These are phyloP conservation scores for Phyllostachys edulis DNA, from an alignment of 176 grass and related monocot genomes.

Conservation along the genomic window DNA sequence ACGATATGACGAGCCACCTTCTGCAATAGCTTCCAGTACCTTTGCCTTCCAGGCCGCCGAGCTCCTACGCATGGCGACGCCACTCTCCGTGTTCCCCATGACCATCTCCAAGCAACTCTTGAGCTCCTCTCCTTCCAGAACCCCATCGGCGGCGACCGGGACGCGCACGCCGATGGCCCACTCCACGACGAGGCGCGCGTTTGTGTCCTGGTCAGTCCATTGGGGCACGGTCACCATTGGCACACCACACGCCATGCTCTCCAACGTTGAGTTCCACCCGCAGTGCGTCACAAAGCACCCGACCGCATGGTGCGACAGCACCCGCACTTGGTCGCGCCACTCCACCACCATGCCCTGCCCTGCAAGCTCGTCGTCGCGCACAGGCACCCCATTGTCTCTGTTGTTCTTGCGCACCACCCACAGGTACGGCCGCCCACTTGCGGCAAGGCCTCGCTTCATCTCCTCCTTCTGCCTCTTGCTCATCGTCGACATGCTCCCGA, in stretches of 20 bases:
- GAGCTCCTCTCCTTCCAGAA: constrained; percentile 19
- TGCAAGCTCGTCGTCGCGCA: neutral
- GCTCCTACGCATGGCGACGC: neutral
- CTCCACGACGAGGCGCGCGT: constrained; percentile 24
- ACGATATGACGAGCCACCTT: constrained; percentile 27
- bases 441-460: constrained; percentile 16
- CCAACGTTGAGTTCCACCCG: constrained; percentile 64
- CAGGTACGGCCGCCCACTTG: constrained; percentile 37
- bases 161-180: constrained; percentile 23
- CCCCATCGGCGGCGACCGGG: neutral
- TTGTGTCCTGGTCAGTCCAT: constrained; percentile 40
- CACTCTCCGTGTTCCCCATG: constrained; percentile 14
- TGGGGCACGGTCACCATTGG: constrained; percentile 29
- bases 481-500: constrained; percentile 36
- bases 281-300: constrained; percentile 79
- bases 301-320: constrained; percentile 34
- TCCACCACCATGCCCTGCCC: constrained; percentile 35
- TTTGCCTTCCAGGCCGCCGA: constrained; percentile 5
- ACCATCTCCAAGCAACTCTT: constrained; percentile 33
- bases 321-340: constrained; percentile 54
- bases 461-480: constrained; percentile 40
- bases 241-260: constrained; percentile 34
- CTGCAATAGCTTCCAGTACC: neutral
- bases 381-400: neutral
- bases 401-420: constrained; percentile 36